These are phyloP conservation scores for Spathaspora sp. DNA, from an alignment of 805 yeast genomes.

Conservation along the genomic window DNA sequence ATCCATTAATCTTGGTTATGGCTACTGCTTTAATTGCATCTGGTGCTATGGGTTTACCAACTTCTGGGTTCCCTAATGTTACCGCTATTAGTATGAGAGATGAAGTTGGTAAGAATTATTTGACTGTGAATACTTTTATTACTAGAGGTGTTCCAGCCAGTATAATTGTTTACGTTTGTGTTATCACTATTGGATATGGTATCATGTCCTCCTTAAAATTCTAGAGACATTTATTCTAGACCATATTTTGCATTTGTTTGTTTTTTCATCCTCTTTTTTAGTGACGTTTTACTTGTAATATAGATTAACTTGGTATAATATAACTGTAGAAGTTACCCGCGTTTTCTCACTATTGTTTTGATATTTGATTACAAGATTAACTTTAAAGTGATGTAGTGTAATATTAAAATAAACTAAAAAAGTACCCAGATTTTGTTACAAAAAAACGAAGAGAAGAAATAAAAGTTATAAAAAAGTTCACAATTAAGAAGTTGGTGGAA, in stretches of 20 bases:
- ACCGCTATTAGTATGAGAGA: constrained; percentile 43
- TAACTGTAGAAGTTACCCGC: not conserved
- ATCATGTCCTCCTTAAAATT: constrained; percentile 30
- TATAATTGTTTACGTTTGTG: constrained; percentile 30
- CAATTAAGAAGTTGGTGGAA: not conserved
- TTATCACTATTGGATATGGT: constrained; percentile 38
- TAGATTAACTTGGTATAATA: not conserved
- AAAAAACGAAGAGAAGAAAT: not conserved
- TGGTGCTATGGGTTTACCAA: constrained; percentile 45
- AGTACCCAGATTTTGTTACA: not conserved
- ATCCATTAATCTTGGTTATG: constrained; percentile 38
- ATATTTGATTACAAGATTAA: too few species aligned
- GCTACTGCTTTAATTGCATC: constrained; percentile 39
- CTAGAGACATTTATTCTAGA: constrained; percentile 5
- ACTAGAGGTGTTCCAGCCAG: constrained; percentile 42
- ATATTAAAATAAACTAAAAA: not conserved
- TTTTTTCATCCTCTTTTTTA: not conserved
- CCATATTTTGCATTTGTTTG: not conserved
- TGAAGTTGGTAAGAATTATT: constrained; percentile 37
- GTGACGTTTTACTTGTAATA: not conserved
- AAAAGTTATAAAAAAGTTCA: not conserved
- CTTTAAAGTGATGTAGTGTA: not conserved
- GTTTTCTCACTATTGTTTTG: too few species aligned
- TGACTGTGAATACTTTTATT: constrained; percentile 39
- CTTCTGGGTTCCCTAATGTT: constrained; percentile 43